Evolutionary conservation across 2,329 filamentous ascomycete genomes (phyloP), one percentile per base, ranked within the genome.

Genomic region (Cladophialophora psammophila): DNA sequence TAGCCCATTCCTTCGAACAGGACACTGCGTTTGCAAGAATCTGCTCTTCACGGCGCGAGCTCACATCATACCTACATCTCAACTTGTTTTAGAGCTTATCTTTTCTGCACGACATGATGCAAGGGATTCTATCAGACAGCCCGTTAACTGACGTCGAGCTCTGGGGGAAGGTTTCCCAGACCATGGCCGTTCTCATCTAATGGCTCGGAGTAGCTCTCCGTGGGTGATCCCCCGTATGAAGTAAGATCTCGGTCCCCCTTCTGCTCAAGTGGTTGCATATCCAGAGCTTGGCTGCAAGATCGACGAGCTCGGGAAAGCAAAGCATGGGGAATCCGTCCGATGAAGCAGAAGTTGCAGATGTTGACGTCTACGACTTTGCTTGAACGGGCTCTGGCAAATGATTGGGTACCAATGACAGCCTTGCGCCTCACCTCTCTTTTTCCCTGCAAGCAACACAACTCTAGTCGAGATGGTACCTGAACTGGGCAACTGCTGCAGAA

Each of bases 331-430:
- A 20, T 55, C 52, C 40, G 50, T 48, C 42, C 13, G 6, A 32
- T 50, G 12, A 34, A 56, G 15, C 52, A n/a, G 36, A 4, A 56
- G 36, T 4, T 8, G 26, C 5, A 48, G 32, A 31, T 67, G 18
- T 62, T 67, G 65, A 67, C 65, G 65, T 67, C 65, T 56, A 64
- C 40, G 65, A 67, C 45, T 67, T 54, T 18, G 32, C 6, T 12
- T 20, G 20, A 38, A 42, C 18, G 5, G 9, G 8, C 20, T 2
- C 18, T 50, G 36, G 36, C 34, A 48, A 8, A 53, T 54, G 32
- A 50, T 57, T 50, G 53, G 38, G 15, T 26, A 50, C 48, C 48
- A 35, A 36, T 55, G 26, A 31, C 58, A 65, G 63, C 63, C 63
- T 65, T 61, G 63, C 15, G 53, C 20, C 54, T n/a, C 15, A 12